These are phyloP conservation scores for Hortaea werneckii DNA, from an alignment of 2,329 filamentous ascomycete species.

Conservation along the genomic window DNA sequence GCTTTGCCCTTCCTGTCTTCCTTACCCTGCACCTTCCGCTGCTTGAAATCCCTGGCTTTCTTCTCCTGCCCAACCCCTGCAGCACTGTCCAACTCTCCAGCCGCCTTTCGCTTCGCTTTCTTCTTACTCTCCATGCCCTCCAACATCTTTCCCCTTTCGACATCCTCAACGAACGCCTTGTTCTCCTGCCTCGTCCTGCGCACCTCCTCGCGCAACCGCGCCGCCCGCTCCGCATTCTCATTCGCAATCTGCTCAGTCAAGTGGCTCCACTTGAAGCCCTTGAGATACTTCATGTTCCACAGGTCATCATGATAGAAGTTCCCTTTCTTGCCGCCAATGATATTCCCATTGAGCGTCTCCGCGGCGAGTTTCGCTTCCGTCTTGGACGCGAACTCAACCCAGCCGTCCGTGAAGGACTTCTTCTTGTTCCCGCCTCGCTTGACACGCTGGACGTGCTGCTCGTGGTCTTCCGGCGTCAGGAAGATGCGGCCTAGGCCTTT, in stretches of 20 bases:
- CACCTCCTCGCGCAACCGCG: constrained; percentile 68
- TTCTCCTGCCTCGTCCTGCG: constrained; percentile 67
- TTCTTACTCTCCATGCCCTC: constrained; percentile 53
- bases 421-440: constrained; percentile 73
- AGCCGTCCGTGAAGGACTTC: constrained; percentile 70
- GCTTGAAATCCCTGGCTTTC: constrained; percentile 49
- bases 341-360: constrained; percentile 65
- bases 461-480: constrained; percentile 63
- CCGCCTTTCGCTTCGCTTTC: constrained; percentile 45
- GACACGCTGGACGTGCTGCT: constrained; percentile 55
- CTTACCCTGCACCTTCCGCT: constrained; percentile 33
- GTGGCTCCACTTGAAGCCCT: constrained; percentile 70
- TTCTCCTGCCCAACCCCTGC: constrained; percentile 18
- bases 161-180: constrained; percentile 67
- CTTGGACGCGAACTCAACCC: constrained; percentile 74
- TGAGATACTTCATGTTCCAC: constrained; percentile 74
- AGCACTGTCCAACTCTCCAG: constrained; percentile 8
- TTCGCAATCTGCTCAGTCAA: constrained; percentile 66
- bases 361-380: constrained; percentile 66
- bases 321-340: constrained; percentile 74
- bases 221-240: constrained; percentile 70
- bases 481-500: constrained; percentile 61
- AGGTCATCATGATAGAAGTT: constrained; percentile 77
- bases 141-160: constrained; percentile 70
- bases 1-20: constrained; percentile 4